A percentile compares a stretch with the other conserved stretches of the same genome.
Conservation (phyloP, 345 rosid genomes). For the Noccaea bulbosa region DNA sequence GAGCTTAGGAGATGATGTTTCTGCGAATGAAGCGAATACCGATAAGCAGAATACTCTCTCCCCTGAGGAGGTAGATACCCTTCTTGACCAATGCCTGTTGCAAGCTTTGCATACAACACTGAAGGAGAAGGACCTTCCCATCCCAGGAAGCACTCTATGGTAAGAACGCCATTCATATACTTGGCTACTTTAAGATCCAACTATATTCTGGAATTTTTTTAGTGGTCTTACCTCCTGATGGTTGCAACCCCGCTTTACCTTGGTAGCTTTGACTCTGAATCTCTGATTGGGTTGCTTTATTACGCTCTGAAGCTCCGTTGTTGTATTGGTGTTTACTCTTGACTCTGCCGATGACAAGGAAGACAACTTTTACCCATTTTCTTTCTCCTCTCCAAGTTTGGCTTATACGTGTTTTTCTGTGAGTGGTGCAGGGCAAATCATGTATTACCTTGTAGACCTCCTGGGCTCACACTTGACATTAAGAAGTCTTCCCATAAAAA, state of each 20-base stretch:
- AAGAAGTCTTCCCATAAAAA: slow-evolving; percentile 96
- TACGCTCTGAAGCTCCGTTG: slow-evolving; percentile 1
- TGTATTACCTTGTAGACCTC: slow-evolving; percentile 85
- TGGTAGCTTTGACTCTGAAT: slow-evolving; percentile 3
- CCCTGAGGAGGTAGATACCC: slow-evolving; percentile 70
- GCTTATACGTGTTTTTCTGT: slow-evolving; percentile 24
- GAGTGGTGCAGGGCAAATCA: slow-evolving; percentile 77
- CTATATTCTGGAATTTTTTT: slow-evolving; percentile 7
- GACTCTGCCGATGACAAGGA: not conserved
- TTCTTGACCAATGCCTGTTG: slow-evolving; percentile 87
- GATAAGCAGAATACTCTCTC: slow-evolving; percentile 58
- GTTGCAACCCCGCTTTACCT: not conserved
- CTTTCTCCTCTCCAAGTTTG: slow-evolving; percentile 3
- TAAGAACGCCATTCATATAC: slow-evolving; percentile 41
- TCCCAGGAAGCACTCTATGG: slow-evolving; percentile 97
- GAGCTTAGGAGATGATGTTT: slow-evolving; percentile 48
- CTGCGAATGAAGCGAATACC: slow-evolving; percentile 46
- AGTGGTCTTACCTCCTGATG: not conserved
- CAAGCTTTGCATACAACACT: slow-evolving; percentile 88
- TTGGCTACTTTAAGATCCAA: not conserved
- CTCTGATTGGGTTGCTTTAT: not conserved
- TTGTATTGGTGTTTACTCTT: slow-evolving; percentile 5
- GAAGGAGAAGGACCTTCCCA: slow-evolving; percentile 90
- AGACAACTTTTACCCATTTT: not conserved
- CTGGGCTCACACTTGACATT: slow-evolving; percentile 77